These are phyloP conservation scores for Colletotrichum musae DNA, from an alignment of 2,329 filamentous ascomycete species.

Conservation along the genomic window DNA sequence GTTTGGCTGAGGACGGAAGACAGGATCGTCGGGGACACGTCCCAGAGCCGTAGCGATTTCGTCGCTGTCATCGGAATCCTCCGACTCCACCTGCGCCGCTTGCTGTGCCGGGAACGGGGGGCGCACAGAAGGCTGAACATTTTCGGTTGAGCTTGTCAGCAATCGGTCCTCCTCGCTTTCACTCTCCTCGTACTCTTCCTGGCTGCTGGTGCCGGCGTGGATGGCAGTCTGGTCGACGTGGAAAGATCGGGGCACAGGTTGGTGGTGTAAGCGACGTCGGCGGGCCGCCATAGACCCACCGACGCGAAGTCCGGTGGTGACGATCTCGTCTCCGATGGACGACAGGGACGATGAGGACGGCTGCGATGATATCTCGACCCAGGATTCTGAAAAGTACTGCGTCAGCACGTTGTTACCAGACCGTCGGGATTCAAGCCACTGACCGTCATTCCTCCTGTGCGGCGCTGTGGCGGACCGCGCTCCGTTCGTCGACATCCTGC, in stretches of 20 bases:
- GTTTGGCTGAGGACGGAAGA: slow-evolving; percentile 91
- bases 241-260: slow-evolving; percentile 51
- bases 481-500: slow-evolving; percentile 40
- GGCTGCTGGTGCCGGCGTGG: slow-evolving; percentile 76
- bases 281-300: slow-evolving; percentile 75
- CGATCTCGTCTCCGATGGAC: slow-evolving; percentile 87
- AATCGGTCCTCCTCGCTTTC: slow-evolving; percentile 87
- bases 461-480: slow-evolving; percentile 34
- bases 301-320: slow-evolving; percentile 88
- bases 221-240: slow-evolving; percentile 57
- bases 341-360: slow-evolving; percentile 95
- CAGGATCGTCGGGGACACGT: slow-evolving; percentile 63
- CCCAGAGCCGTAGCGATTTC: slow-evolving; percentile 89
- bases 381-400: slow-evolving; percentile 78
- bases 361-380: slow-evolving; percentile 94
- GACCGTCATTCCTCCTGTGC: slow-evolving; percentile 41
- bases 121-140: slow-evolving; percentile 53
- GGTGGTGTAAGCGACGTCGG: slow-evolving; percentile 63
- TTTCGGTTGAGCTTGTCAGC: slow-evolving; percentile 72
- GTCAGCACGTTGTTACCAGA: slow-evolving; percentile 22
- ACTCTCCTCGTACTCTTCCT: slow-evolving; percentile 95
- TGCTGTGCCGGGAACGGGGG: slow-evolving; percentile 47
- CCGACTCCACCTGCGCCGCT: slow-evolving; percentile 59
- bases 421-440: slow-evolving; percentile 43
- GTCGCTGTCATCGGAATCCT: slow-evolving; percentile 69